Evolutionary conservation across 805 yeast species (phyloP).

Genomic region (Teunomyces lycoperdinae): DNA sequence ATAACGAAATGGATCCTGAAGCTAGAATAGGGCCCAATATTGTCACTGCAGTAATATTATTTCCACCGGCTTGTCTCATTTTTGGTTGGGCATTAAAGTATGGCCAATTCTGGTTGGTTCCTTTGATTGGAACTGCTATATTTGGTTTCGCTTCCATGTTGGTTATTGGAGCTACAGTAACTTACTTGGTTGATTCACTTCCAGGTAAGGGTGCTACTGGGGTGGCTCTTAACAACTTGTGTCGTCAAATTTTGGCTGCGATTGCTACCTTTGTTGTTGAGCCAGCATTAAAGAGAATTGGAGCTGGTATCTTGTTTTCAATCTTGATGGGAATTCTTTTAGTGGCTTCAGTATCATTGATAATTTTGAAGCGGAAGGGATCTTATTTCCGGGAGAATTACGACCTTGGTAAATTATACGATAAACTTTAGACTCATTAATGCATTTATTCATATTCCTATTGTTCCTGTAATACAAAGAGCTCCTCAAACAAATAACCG

Average conservation of each 20-base stretch:
- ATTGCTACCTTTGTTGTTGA: conserved; percentile 72
- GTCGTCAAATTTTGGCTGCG: conserved; percentile 73
- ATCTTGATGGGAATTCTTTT: conserved; percentile 61
- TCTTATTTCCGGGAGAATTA: conserved; percentile 61
- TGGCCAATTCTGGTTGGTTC: conserved; percentile 71
- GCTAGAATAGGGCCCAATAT: conserved; percentile 76
- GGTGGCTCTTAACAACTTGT: conserved; percentile 75
- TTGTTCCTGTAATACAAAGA: conserved; percentile 15
- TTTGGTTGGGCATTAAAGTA: conserved; percentile 81
- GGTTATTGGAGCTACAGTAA: conserved; percentile 75
- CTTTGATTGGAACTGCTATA: conserved; percentile 75
- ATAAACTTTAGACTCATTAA: conserved; percentile 31
- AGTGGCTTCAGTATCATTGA: conserved; percentile 39
- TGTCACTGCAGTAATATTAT: conserved; percentile 57
- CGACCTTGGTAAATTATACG: conserved; percentile 57
- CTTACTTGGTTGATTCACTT: conserved; percentile 77
- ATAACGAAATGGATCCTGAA: conserved; percentile 72
- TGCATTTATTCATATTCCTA: neutral
- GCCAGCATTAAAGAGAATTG: conserved; percentile 65
- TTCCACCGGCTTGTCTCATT: conserved; percentile 64
- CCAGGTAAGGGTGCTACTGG: conserved; percentile 92
- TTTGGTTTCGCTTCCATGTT: conserved; percentile 85
- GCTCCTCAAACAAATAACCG: conserved; percentile 59
- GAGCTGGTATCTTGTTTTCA: conserved; percentile 66
- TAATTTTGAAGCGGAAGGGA: conserved; percentile 53